phyloP scores from a whole-genome alignment of 108 stramenopile genomes.

The Nitzschia sp. region DNA sequence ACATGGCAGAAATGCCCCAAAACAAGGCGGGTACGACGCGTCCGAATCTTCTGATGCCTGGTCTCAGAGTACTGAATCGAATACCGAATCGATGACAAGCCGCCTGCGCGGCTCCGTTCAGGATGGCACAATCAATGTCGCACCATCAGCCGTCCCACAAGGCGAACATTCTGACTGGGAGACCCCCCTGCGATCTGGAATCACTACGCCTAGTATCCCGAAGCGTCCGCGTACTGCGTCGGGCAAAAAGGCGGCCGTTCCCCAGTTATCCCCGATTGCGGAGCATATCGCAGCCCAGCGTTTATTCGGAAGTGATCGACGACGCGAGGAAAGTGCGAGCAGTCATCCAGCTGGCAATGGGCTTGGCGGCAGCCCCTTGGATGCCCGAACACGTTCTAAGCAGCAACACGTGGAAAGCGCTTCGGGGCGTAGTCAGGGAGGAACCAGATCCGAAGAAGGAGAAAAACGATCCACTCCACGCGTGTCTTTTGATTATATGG shows the following conservation, averaged over 20 bases:
- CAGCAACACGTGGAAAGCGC: background rate
- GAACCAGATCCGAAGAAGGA: background rate
- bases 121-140: too few relatives aligned
- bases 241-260: background rate
- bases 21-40: conserved; percentile 6
- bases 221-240: background rate
- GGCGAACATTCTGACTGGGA: background rate
- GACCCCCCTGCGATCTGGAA: conserved; percentile 2
- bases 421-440: background rate
- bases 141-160: too few relatives aligned
- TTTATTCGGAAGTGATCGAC: background rate
- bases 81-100: too few relatives aligned
- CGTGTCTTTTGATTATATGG: conserved; percentile 8
- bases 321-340: background rate
- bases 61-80: too few relatives aligned
- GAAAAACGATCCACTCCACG: conserved; percentile 8
- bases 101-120: too few relatives aligned
- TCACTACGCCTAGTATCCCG: conserved; percentile 9
- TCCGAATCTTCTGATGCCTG: background rate
- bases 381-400: background rate
- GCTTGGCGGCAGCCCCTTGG: background rate
- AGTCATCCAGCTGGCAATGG: background rate
- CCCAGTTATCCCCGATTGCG: background rate
- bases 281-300: background rate
- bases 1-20: background rate